Evolutionary conservation across 352 stramenopile genomes (phyloP).

Genomic region (Pythium oligandrum): DNA sequence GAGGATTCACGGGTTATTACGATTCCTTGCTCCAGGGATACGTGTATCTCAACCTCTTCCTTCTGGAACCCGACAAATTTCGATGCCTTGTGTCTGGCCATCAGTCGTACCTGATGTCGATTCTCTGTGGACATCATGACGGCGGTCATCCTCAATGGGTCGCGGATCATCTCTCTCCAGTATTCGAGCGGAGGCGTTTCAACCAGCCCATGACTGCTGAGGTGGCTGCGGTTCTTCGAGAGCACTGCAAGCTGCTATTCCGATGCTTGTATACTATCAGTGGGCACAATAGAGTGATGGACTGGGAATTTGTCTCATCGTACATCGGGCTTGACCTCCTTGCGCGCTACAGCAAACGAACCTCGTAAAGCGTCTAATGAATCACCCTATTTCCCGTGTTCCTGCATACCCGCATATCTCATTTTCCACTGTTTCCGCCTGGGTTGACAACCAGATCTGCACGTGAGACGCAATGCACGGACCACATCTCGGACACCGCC

Average conservation of each 20-base stretch:
- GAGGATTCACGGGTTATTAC: neutral
- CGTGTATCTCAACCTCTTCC: constrained; percentile 1
- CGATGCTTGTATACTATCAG: neutral
- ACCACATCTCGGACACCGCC: too few species aligned
- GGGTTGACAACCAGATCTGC: too few species aligned
- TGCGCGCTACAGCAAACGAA: too few species aligned
- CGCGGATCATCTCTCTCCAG: neutral
- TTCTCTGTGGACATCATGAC: neutral
- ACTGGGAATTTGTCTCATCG: too few species aligned
- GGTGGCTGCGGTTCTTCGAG: neutral
- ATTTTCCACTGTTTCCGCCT: too few species aligned
- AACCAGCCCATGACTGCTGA: neutral
- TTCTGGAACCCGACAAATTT: neutral
- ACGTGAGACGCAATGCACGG: too few species aligned
- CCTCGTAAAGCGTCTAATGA: too few species aligned
- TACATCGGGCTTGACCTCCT: too few species aligned
- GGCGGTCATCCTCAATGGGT: neutral
- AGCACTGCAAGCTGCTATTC: neutral
- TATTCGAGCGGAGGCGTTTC: neutral
- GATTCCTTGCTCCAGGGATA: neutral
- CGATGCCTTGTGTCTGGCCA: neutral
- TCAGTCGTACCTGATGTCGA: neutral
- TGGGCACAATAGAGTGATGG: too few species aligned
- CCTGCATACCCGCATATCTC: too few species aligned
- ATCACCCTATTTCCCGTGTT: too few species aligned